Evolutionary conservation across 2,329 filamentous ascomycete genomes (phyloP), one percentile per base, ranked within the genome.

Genomic region (Penicillium fuscoglaucum): DNA sequence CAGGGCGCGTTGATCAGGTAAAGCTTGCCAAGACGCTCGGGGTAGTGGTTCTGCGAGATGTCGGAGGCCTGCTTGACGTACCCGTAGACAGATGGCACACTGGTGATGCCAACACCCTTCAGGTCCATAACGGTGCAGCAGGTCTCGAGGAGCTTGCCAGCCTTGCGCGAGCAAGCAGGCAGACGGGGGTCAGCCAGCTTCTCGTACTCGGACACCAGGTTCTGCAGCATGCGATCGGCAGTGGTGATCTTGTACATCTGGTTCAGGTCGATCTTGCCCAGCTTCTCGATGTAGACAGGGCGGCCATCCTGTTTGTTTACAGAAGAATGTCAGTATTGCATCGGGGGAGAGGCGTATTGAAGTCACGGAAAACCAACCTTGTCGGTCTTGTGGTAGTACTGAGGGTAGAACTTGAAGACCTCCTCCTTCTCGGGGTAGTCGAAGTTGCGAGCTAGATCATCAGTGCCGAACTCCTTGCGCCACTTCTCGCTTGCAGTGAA

Each of bases 11-110:
- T 99, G 87, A 99, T 97, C 69, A 99, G 81, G 84, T 96, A 99
- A 74, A 99, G 84, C 79, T 92, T 93, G 72, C 95, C 95, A 59
- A 99, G 84, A 59, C 95, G 90, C 84, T 99, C 95, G 8, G 95
- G 95, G 81, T 99, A 99, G 86, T 98, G 96, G 85, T 98, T 96
- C 80, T 98, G 95, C 65, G 91, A 96, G 79, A 99, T 90, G 75
- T 82, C 87, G 35, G 91, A 95, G 46, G 91, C 92, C 74, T 89
- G 85, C 70, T 86, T 86, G 67, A 99, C 85, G 81, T 97, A 98
- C 55, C 86, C 84, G 82, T 96, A 96, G 58, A 97, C 93, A 61
- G 89, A 89, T 62, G 87, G 84, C 44, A 91, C 87, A 78, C 90
- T 95, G 74, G 83, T 84, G 68, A 98, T 80, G 59, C 91, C 91